phyloP scores from a whole-genome alignment of 352 stramenopile species.

The Phytophthora vignae region DNA sequence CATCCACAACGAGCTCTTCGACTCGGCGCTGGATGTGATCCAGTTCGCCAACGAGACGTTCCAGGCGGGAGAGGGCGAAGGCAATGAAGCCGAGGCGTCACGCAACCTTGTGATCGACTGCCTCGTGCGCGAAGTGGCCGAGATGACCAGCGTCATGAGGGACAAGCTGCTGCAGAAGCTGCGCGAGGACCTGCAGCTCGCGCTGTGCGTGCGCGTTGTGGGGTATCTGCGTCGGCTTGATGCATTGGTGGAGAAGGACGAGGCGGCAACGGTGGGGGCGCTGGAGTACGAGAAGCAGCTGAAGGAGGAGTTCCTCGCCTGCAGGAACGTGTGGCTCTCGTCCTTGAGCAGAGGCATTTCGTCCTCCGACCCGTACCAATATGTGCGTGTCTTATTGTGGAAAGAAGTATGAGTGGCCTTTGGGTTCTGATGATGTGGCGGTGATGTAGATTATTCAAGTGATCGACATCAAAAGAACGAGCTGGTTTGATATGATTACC shows the following conservation, averaged over 20 bases:
- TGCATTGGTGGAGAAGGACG: constrained; percentile 36
- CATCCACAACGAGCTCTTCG: constrained; percentile 96
- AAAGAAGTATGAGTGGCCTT: too few relatives aligned
- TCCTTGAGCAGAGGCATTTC: constrained; percentile 67
- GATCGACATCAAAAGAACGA: constrained; percentile 89
- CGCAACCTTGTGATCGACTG: constrained; percentile 73
- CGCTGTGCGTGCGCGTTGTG: constrained; percentile 85
- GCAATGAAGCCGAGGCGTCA: constrained; percentile 1
- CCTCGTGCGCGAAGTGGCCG: constrained; percentile 71
- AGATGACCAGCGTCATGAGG: constrained; percentile 70
- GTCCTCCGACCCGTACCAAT: constrained; percentile 83
- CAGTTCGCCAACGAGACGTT: constrained; percentile 90
- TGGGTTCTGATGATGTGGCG: not conserved
- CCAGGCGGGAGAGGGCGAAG: constrained; percentile 33
- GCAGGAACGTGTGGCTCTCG: constrained; percentile 77
- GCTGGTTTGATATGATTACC: constrained; percentile 92
- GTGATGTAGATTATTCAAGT: constrained; percentile 76
- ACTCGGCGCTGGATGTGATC: constrained; percentile 96
- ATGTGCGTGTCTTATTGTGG: constrained; percentile 44
- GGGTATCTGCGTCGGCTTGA: constrained; percentile 83
- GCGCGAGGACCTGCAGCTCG: constrained; percentile 80
- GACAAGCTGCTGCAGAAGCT: constrained; percentile 87
- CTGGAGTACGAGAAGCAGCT: constrained; percentile 81
- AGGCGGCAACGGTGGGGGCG: constrained; percentile 33
- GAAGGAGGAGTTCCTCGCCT: constrained; percentile 87